Percentiles rank a stretch among this genome's conserved stretches.
phyloP scores from a whole-genome alignment of 257 asterid genomes.

The Rehmannia glutinosa region DNA sequence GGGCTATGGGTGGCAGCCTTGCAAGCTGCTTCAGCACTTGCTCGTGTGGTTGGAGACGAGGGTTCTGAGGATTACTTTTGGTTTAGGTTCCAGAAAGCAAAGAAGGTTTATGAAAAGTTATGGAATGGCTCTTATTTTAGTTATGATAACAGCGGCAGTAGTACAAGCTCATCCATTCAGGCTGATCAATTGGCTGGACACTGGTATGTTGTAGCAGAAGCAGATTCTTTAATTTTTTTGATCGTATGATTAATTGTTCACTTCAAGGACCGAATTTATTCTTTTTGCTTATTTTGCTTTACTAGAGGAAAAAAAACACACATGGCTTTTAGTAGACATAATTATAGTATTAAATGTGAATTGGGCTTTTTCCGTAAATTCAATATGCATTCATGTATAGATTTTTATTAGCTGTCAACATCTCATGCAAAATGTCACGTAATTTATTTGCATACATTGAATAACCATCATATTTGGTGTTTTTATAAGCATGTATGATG shows the following conservation, averaged over 20 bases:
- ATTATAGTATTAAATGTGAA: not conserved
- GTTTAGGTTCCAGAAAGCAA: constrained; percentile 78
- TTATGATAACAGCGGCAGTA: constrained; percentile 73
- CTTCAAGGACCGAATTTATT: no score
- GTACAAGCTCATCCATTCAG: constrained; percentile 79
- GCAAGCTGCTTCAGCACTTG: constrained; percentile 92
- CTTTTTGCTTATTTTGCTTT: not conserved
- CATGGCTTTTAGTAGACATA: not conserved
- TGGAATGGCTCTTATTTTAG: constrained; percentile 94
- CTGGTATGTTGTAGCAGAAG: constrained; percentile 42
- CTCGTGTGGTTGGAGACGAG: constrained; percentile 74
- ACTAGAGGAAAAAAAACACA: not conserved
- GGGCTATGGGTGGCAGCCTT: constrained; percentile 99
- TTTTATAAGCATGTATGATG: not conserved
- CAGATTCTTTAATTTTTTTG: not conserved
- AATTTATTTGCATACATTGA: not conserved
- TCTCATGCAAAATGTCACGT: not conserved
- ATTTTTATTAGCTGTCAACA: not conserved
- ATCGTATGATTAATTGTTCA: not conserved
- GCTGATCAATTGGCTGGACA: constrained; percentile 98
- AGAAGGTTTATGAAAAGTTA: constrained; percentile 63
- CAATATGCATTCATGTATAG: no score
- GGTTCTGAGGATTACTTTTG: constrained; percentile 78
- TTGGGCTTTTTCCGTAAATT: not conserved
- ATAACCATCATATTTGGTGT: not conserved